Evolutionary conservation across 345 rosid species (phyloP).

Genomic region (Euphorbia pulcherrima): DNA sequence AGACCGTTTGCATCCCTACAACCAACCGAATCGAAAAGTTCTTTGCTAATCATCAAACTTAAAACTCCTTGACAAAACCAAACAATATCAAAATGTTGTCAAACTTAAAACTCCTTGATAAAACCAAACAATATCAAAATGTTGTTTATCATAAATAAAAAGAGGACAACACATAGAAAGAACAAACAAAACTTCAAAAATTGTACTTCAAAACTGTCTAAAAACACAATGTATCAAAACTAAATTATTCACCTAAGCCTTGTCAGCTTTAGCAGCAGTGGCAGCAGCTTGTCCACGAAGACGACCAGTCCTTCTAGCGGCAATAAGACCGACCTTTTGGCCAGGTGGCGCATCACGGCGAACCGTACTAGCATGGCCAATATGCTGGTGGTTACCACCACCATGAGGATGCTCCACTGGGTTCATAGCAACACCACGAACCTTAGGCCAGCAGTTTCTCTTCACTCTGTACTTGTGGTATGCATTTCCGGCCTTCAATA

Average conservation of each 20-base stretch:
- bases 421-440: slow-evolving; percentile 12
- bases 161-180: not conserved
- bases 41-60: no score
- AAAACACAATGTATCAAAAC: not conserved
- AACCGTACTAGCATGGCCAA: slow-evolving; percentile 12
- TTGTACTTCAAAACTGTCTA: not conserved
- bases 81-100: no score
- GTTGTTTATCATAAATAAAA: not conserved
- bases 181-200: slow-evolving; percentile 1
- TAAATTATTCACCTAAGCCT: slow-evolving; percentile 5
- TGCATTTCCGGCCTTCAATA: no score
- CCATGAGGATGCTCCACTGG: slow-evolving; percentile 14
- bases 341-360: slow-evolving; percentile 9
- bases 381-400: slow-evolving; percentile 14
- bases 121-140: not conserved
- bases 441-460: slow-evolving; percentile 17
- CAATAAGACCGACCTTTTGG: slow-evolving; percentile 9
- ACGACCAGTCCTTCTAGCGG: slow-evolving; percentile 12
- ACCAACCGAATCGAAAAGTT: no score
- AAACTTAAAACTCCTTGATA: not conserved
- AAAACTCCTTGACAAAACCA: no score
- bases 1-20: no score
- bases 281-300: no score
- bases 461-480: slow-evolving; percentile 20
- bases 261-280: slow-evolving; percentile 8